A percentile compares a stretch with the other conserved stretches of the same genome.
Conservation (phyloP, 257 asterid genomes). For the Solanum habrochaites region DNA sequence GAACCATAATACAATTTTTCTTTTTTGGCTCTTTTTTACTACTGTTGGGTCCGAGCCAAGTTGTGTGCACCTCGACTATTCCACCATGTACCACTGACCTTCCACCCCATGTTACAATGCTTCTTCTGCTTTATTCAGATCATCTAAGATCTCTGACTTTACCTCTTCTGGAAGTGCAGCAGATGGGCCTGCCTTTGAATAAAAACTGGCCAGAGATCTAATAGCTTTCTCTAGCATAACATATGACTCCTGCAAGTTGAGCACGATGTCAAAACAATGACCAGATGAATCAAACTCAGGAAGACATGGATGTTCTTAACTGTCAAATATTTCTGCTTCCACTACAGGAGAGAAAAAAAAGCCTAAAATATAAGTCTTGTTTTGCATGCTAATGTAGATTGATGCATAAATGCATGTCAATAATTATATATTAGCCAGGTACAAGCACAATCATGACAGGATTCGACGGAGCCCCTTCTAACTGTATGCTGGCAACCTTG, state of each 20-base stretch:
- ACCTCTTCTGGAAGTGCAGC: conserved; percentile 62
- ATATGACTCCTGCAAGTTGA: conserved; percentile 64
- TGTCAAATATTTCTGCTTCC: neutral
- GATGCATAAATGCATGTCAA: neutral
- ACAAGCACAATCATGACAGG: neutral
- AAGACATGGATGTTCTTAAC: neutral
- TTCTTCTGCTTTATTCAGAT: conserved; percentile 50
- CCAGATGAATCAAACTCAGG: neutral
- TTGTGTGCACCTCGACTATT: neutral
- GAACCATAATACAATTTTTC: neutral
- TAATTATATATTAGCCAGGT: neutral
- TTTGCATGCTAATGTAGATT: neutral
- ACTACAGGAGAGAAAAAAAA: neutral
- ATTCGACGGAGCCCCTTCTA: neutral
- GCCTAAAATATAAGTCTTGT: neutral
- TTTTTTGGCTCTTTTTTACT: neutral
- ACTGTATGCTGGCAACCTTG: neutral
- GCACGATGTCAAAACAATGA: neutral
- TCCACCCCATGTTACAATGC: conserved; percentile 21
- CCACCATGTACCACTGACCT: neutral
- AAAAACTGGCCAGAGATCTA: conserved; percentile 66
- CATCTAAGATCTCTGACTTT: conserved; percentile 45
- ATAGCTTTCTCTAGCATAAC: conserved; percentile 74
- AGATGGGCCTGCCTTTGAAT: conserved; percentile 89
- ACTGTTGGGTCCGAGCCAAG: neutral